Evolutionary conservation across 2,329 filamentous ascomycete species (phyloP).

Genomic region (Colletotrichum zoysiae): DNA sequence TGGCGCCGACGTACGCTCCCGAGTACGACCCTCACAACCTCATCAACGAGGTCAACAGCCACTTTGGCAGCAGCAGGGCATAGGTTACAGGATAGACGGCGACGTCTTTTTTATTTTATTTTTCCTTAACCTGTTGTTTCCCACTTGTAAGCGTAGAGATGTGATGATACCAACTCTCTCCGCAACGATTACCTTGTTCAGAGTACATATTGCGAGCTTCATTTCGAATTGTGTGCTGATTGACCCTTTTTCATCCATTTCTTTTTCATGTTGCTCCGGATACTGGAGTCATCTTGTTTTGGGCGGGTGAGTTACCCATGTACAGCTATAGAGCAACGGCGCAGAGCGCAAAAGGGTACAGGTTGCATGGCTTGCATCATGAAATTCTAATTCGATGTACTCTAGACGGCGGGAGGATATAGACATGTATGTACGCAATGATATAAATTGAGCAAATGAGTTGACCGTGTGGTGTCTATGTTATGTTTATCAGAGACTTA

Average conservation of each 20-base stretch:
- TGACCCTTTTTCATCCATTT: background rate
- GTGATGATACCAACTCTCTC: conserved; percentile 35
- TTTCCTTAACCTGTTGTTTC: conserved; percentile 15
- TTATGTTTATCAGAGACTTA: background rate
- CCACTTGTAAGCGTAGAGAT: conserved; percentile 31
- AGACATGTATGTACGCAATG: conserved; percentile 57
- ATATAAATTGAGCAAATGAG: conserved; percentile 11
- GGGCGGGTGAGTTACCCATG: conserved; percentile 42
- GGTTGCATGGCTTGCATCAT: conserved; percentile 53
- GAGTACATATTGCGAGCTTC: conserved; percentile 41
- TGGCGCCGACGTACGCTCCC: conserved; percentile 71
- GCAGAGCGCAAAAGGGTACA: conserved; percentile 52
- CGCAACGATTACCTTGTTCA: conserved; percentile 36
- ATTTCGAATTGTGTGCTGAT: conserved; percentile 21
- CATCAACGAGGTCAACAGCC: conserved; percentile 62
- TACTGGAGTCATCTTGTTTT: conserved; percentile 14
- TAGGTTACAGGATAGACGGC: conserved; percentile 22
- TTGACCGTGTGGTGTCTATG: no score
- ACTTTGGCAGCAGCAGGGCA: conserved; percentile 57
- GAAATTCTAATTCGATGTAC: conserved; percentile 57
- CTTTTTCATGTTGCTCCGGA: conserved; percentile 21
- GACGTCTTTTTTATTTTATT: background rate
- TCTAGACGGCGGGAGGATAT: conserved; percentile 57
- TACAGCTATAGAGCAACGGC: conserved; percentile 54
- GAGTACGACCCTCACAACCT: conserved; percentile 66